phyloP scores from a whole-genome alignment of 805 yeast species.

The Starmerella apicola region DNA sequence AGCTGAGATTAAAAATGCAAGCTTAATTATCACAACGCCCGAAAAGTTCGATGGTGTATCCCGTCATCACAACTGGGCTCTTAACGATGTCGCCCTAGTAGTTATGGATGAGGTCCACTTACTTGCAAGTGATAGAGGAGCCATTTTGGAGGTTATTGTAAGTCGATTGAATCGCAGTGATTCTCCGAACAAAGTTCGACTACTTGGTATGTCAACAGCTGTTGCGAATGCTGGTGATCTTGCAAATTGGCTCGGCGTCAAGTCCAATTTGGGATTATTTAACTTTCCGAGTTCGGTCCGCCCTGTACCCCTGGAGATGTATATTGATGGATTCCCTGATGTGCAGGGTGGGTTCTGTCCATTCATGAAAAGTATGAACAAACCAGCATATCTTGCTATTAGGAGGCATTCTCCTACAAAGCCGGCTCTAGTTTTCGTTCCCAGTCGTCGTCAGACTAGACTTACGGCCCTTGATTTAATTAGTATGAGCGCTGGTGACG shows the following conservation, averaged over 20 bases:
- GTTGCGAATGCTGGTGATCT: conserved; percentile 75
- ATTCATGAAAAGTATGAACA: conserved; percentile 77
- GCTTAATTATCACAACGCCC: conserved; percentile 70
- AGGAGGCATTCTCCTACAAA: conserved; percentile 79
- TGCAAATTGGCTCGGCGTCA: conserved; percentile 76
- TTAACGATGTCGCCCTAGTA: conserved; percentile 59
- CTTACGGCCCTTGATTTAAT: conserved; percentile 68
- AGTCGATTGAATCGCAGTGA: conserved; percentile 69
- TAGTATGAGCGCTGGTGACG: conserved; percentile 43
- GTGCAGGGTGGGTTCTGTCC: conserved; percentile 63
- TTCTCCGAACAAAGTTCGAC: conserved; percentile 46
- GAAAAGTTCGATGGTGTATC: conserved; percentile 82
- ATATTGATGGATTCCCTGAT: conserved; percentile 76
- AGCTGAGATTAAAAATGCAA: conserved; percentile 51
- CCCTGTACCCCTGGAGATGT: conserved; percentile 79
- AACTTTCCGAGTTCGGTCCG: conserved; percentile 73
- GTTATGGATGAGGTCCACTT: conserved; percentile 81
- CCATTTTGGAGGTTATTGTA: conserved; percentile 80
- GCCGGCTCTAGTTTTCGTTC: conserved; percentile 76
- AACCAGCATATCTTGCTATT: conserved; percentile 84
- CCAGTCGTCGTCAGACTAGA: conserved; percentile 72
- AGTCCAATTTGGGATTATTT: conserved; percentile 43
- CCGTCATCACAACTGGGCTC: conserved; percentile 60
- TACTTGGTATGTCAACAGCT: conserved; percentile 73
- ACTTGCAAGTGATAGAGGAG: conserved; percentile 76